A percentile compares a stretch with the other conserved stretches of the same genome.
phyloP scores from a whole-genome alignment of 306 rosid genomes.

The Prunus mira region DNA sequence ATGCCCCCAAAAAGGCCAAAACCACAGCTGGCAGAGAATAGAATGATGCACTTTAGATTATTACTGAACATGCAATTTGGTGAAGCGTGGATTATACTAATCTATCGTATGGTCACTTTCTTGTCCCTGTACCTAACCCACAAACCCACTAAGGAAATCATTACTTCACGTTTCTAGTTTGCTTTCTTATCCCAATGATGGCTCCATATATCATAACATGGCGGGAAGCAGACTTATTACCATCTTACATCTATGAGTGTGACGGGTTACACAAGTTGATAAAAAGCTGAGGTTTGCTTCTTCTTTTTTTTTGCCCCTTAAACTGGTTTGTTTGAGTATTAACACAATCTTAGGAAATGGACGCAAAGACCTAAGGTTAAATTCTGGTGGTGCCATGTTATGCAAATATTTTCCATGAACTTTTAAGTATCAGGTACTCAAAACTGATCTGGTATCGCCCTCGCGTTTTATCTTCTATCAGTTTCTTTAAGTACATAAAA shows the following conservation, averaged over 20 bases:
- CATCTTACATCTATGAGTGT: background rate
- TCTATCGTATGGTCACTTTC: background rate
- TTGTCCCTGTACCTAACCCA: background rate
- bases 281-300: background rate
- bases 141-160: background rate
- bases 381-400: background rate
- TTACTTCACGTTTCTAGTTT: background rate
- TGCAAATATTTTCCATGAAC: background rate
- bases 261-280: background rate
- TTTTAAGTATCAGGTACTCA: background rate
- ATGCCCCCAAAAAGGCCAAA: background rate
- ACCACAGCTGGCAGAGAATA: conserved; percentile 4
- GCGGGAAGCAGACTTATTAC: background rate
- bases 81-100: background rate
- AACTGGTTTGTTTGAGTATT: background rate
- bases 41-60: background rate
- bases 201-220: background rate
- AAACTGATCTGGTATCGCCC: background rate
- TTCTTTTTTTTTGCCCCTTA: background rate
- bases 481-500: background rate
- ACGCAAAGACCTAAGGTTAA: background rate
- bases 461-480: background rate
- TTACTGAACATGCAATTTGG: background rate
- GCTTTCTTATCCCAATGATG: background rate
- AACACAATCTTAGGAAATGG: background rate